Evolutionary conservation across 306 rosid species (phyloP).

Genomic region (Heteromeles arbutifolia): DNA sequence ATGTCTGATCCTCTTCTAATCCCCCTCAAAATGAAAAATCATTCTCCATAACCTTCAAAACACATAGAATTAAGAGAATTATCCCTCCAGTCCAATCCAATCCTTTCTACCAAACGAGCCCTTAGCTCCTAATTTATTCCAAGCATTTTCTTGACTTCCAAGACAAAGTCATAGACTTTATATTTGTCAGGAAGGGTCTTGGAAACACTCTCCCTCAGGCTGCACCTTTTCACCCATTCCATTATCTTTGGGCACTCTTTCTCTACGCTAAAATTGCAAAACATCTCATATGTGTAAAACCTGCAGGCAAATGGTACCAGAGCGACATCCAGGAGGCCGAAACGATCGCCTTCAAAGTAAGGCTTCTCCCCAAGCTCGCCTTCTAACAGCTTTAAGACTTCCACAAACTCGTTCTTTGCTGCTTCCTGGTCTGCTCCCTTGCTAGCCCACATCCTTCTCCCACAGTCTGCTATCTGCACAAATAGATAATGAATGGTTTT

Average conservation of each 20-base stretch:
- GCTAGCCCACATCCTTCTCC: constrained; percentile 10
- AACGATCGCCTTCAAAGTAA: constrained; percentile 16
- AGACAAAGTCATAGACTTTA: not conserved
- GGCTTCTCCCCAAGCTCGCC: constrained; percentile 27
- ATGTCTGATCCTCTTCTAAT: too few relatives aligned
- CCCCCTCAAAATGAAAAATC: too few relatives aligned
- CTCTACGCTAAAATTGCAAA: constrained; percentile 16
- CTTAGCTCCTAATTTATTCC: not conserved
- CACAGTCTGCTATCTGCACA: not conserved
- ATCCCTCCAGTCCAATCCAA: too few relatives aligned
- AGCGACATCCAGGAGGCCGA: constrained; percentile 21
- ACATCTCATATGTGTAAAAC: constrained; percentile 9
- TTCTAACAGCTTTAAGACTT: constrained; percentile 1
- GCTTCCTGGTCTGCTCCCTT: constrained; percentile 14
- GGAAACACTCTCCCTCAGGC: constrained; percentile 14
- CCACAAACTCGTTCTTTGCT: constrained; percentile 2
- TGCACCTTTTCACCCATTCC: constrained; percentile 24
- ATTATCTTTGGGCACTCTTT: constrained; percentile 14
- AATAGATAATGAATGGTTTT: too few relatives aligned
- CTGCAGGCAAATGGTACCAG: constrained; percentile 5
- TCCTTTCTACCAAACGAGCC: too few relatives aligned
- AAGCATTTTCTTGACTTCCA: not conserved
- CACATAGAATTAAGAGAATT: too few relatives aligned
- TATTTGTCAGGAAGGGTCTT: constrained; percentile 9
- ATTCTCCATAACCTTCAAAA: too few relatives aligned